Percentiles rank a stretch among this genome's conserved stretches.
These are phyloP conservation scores for Xylaria sp. DNA, from an alignment of 2,329 filamentous ascomycete species.

Conservation along the genomic window DNA sequence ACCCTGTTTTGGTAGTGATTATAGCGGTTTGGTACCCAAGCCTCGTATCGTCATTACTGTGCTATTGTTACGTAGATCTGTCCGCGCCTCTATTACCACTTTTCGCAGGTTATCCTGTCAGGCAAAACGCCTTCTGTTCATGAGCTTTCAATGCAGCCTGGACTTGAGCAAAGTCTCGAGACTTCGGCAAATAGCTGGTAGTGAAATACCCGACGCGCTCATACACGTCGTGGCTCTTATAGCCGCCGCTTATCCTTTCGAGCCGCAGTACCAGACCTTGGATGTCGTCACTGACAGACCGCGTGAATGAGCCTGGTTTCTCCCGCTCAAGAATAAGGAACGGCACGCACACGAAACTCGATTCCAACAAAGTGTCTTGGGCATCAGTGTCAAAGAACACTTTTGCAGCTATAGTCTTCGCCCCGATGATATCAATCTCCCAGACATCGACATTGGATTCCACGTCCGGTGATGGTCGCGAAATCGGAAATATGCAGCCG, in stretches of 20 bases:
- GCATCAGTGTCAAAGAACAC: not conserved
- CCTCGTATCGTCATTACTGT: too few relatives aligned
- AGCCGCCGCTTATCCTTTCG: not conserved
- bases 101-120: not conserved
- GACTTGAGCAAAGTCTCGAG: not conserved
- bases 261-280: constrained; percentile 3
- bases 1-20: too few relatives aligned
- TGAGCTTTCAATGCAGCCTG: not conserved
- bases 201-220: constrained; percentile 9
- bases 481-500: not conserved
- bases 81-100: not conserved
- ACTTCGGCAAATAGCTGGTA: not conserved
- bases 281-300: not conserved
- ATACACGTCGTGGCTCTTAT: not conserved
- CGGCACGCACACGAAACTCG: constrained; percentile 1
- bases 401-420: not conserved
- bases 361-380: not conserved
- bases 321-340: not conserved
- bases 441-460: not conserved
- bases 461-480: not conserved
- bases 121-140: not conserved
- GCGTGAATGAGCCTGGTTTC: too few relatives aligned
- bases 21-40: too few relatives aligned
- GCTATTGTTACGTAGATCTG: not conserved
- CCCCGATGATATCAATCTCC: not conserved